Percentiles rank a stretch among this genome's conserved stretches.
phyloP scores from a whole-genome alignment of 441 rosid genomes.

The Daphne laureola region DNA sequence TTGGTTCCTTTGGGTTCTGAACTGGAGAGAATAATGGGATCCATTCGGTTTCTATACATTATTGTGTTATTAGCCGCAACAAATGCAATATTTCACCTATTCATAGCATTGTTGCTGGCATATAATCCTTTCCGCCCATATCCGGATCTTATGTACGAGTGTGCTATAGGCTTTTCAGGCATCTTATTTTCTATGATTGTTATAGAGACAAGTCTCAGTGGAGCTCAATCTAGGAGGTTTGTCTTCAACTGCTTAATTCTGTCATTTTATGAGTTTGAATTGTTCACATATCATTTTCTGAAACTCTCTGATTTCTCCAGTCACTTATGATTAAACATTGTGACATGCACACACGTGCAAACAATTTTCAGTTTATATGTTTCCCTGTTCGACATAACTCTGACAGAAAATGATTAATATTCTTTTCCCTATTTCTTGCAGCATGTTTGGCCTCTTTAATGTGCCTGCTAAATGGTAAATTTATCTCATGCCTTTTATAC shows the following conservation, averaged over 20 bases:
- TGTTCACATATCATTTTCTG: too few relatives aligned
- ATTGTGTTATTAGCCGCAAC: constrained; percentile 66
- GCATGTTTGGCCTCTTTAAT: constrained; percentile 93
- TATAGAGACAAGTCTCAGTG: constrained; percentile 90
- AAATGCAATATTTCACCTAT: constrained; percentile 76
- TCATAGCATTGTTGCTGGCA: constrained; percentile 53
- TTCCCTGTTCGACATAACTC: constrained; percentile 5
- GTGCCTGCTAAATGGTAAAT: constrained; percentile 86
- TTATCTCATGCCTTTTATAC: constrained; percentile 14
- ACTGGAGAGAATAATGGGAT: constrained; percentile 96
- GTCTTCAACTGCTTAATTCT: constrained; percentile 11
- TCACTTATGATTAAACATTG: too few relatives aligned
- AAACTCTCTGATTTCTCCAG: too few relatives aligned
- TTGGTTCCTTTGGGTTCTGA: constrained; percentile 93
- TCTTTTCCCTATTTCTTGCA: constrained; percentile 37
- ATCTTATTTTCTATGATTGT: constrained; percentile 86
- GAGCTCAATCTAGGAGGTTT: constrained; percentile 81
- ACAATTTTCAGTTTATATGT: neutral
- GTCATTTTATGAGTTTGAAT: too few relatives aligned
- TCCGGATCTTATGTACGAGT: constrained; percentile 52
- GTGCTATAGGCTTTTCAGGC: constrained; percentile 93
- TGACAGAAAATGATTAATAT: constrained; percentile 14
- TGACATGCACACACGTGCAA: too few relatives aligned
- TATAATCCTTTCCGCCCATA: constrained; percentile 48
- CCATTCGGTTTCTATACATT: constrained; percentile 67